Base-by-base conservation (phyloP, 108 stramenopile genomes). In the Cylindrotheca closterium region DNA sequence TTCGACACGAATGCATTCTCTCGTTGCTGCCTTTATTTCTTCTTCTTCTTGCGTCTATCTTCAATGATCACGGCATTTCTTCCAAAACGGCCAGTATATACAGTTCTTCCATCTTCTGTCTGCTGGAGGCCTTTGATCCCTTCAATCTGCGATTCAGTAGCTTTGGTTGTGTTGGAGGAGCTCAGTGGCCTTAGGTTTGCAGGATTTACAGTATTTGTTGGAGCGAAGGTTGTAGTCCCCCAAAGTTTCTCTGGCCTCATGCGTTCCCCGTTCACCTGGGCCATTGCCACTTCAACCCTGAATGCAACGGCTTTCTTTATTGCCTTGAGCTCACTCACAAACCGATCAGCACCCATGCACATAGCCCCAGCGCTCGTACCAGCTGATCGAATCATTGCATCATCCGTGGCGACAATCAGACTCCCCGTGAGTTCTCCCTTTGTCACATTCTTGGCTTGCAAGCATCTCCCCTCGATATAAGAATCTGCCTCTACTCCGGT, bases 271-370 rank as follows among this genome's bases (percentile, higher is more conserved):
- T 89, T 89, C 23, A 75, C 84, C 34, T 78, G 79, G 10, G 88
- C 80, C 61, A 93, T 64, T 31, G 91, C 91, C 17, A 68, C 86
- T 73, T 89, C 88, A 0, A 89, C 88, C 25, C 83, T 78, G 63
- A 86, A 87, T 22, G 64, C 73, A 8, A 79, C 81, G 2, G 73
- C 54, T 47, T 88, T 89, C 56, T 86, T 89, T 4, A 87, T 75
- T 0, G 86, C 82, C 60, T 89, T 94, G 49, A 94, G 67, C 59
- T 94, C 93, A 55, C 83, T 75, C 0, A 94, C 85, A 29, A 93
- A 80, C 24, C 83, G 76, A 51, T 80, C 86, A 4, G 84, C 69
- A 30, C 78, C 58, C 87, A 93, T 93, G 55, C 85, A 84, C 45
- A 83, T 47, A 12, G 86, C 92, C 10, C 89, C 93, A 7, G 87